Evolutionary conservation across 2,329 filamentous ascomycete species (phyloP), one percentile per base, ranked within the genome.

Genomic region (Hypocreales sp.): DNA sequence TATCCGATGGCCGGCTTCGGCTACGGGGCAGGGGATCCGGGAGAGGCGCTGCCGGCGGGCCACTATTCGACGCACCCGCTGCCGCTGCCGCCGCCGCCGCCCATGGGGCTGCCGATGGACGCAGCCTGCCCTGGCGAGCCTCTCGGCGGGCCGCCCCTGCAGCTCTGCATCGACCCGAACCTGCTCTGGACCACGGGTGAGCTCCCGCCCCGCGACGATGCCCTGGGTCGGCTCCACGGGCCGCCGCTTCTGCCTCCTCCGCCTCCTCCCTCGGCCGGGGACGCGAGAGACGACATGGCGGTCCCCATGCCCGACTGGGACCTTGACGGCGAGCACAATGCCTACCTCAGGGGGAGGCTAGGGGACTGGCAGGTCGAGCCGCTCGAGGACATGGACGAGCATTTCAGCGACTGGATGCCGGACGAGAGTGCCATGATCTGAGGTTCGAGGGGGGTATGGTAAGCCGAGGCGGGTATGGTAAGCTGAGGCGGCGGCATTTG

Each of bases 331-430:
- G 34, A 37, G 12, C 43, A 46, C 25, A 42, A 47, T 13, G 39
- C 32, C 5, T 51, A 48, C 25, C 39, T 56, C 16, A 43, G 38
- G 23, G 50, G 52, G 14, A 41, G 36, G 8, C 39, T 48, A 18
- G 39, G 37, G 8, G 51, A 51, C 27, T 56, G 52, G 52, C 38
- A 47, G 29, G 37, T 54, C 7, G 46, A 50, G 34, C 40, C 48
- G 13, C 30, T 55, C 7, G 46, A 48, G 7, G 42, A 44, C 14
- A 35, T 33, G 13, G 38, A 39, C 14, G n/a, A n/a, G n/a, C 44
- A 47, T 25, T 50, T 48, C 31, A 42, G 42, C 18, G 34, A 48
- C 19, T 53, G 48, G 46, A 45, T 51, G 25, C 20, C 30, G n/a
- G 34, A 35, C 8, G 18, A 20, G 7, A n/a, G n/a, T n/a, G n/a